Percentiles rank a stretch among this genome's conserved stretches.
phyloP scores from a whole-genome alignment of 1,139 yeast species.

The Saccharomyces pastorianus region DNA sequence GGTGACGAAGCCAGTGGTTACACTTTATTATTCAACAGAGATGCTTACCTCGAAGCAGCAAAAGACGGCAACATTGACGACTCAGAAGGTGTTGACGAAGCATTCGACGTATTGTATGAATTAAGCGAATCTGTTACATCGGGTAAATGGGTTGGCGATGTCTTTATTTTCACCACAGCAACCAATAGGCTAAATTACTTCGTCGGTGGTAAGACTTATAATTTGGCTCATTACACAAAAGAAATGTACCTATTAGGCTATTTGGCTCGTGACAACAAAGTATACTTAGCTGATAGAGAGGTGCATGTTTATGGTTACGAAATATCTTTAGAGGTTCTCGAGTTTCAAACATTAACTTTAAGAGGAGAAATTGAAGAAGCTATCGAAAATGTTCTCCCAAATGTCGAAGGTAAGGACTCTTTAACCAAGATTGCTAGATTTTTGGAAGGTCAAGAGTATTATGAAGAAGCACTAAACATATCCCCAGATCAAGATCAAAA shows the following conservation, averaged over 20 bases:
- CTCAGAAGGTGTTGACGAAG: slow-evolving; percentile 80
- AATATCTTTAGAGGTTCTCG: slow-evolving; percentile 77
- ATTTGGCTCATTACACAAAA: slow-evolving; percentile 88
- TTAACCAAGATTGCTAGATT: slow-evolving; percentile 79
- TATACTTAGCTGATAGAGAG: slow-evolving; percentile 86
- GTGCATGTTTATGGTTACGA: slow-evolving; percentile 75
- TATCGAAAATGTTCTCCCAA: slow-evolving; percentile 53
- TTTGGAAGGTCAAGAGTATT: slow-evolving; percentile 84
- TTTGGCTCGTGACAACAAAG: slow-evolving; percentile 79
- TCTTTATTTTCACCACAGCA: slow-evolving; percentile 78
- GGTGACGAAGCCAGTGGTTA: slow-evolving; percentile 45
- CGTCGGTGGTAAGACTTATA: slow-evolving; percentile 90
- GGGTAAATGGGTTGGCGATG: slow-evolving; percentile 96
- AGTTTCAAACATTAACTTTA: slow-evolving; percentile 89
- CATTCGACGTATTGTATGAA: slow-evolving; percentile 79
- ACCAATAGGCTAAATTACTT: slow-evolving; percentile 86
- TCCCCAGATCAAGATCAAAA: slow-evolving; percentile 81
- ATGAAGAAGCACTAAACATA: slow-evolving; percentile 71
- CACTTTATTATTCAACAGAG: slow-evolving; percentile 66
- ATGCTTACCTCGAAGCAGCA: slow-evolving; percentile 55
- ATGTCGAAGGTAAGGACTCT: slow-evolving; percentile 58
- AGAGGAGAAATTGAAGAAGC: slow-evolving; percentile 86
- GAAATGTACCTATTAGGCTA: slow-evolving; percentile 83
- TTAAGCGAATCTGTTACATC: slow-evolving; percentile 74
- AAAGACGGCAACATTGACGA: slow-evolving; percentile 53